These are phyloP conservation scores for Macaranga tanarius DNA, from an alignment of 441 rosid species.

Conservation along the genomic window DNA sequence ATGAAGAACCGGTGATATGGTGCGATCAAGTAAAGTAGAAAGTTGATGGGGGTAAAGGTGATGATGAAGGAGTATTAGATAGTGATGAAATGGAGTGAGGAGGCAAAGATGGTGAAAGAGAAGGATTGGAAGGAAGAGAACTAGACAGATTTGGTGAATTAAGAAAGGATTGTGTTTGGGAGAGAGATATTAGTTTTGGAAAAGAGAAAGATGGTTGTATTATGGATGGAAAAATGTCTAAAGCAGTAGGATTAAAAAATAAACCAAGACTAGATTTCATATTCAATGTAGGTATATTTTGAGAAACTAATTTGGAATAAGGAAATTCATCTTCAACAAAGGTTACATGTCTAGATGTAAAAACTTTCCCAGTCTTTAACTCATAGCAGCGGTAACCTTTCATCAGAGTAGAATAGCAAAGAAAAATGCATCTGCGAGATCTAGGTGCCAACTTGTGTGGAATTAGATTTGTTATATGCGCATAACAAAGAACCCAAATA, in stretches of 20 bases:
- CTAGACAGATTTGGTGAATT: no score
- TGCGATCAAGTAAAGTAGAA: neutral
- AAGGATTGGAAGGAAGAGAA: no score
- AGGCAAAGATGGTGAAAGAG: neutral
- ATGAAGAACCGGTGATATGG: neutral
- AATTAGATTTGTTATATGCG: neutral
- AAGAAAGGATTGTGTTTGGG: fast-evolving
- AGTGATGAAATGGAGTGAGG: neutral
- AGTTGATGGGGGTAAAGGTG: neutral
- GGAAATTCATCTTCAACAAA: neutral
- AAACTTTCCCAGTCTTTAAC: neutral
- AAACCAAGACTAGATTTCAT: neutral
- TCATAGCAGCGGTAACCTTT: neutral
- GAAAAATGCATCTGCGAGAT: neutral
- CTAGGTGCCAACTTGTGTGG: neutral
- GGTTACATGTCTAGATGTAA: neutral
- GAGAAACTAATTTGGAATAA: neutral
- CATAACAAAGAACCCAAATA: neutral
- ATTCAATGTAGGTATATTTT: neutral
- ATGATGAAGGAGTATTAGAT: neutral
- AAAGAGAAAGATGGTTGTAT: no score
- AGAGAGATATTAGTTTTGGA: neutral
- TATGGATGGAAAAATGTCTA: neutral
- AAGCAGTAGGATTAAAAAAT: neutral
- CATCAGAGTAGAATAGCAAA: neutral